Conservation (phyloP, 1,284 basidiomycete species). For the Peniophora sp. region DNA sequence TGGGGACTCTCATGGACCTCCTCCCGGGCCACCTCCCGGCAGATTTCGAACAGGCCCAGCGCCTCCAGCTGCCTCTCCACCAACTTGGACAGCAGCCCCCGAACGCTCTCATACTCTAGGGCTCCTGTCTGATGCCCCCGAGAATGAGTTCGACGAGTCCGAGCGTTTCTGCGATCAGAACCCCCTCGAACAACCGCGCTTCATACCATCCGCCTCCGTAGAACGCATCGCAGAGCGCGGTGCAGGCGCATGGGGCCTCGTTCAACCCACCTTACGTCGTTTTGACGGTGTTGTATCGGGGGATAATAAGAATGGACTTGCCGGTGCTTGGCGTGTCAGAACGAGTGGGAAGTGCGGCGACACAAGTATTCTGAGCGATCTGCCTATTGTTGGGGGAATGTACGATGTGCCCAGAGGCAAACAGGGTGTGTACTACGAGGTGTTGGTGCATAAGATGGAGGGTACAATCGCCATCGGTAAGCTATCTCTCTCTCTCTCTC, state of each 20-base stretch:
- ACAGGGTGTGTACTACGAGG: conserved; percentile 56
- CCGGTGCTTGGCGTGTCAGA: conserved; percentile 27
- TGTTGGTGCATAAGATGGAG: conserved; percentile 46
- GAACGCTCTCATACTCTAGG: conserved; percentile 38
- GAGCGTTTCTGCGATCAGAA: conserved; percentile 38
- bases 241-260: conserved; percentile 43
- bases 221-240: conserved; percentile 39
- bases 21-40: neutral
- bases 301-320: conserved; percentile 26
- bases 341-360: conserved; percentile 37
- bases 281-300: conserved; percentile 33
- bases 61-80: conserved; percentile 10
- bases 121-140: conserved; percentile 43
- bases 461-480: conserved; percentile 54
- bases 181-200: conserved; percentile 29
- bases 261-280: conserved; percentile 23
- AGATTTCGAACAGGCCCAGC: neutral
- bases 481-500: conserved; percentile 6
- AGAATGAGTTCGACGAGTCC: conserved; percentile 41
- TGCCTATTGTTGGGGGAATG: conserved; percentile 54
- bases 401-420: conserved; percentile 43
- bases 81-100: conserved; percentile 38
- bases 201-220: conserved; percentile 40
- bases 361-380: conserved; percentile 46
- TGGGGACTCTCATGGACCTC: neutral